Evolutionary conservation across 1,284 basidiomycete genomes (phyloP), one percentile per base, ranked within the genome.

Genomic region (Sanghuangporus sanghuang): DNA sequence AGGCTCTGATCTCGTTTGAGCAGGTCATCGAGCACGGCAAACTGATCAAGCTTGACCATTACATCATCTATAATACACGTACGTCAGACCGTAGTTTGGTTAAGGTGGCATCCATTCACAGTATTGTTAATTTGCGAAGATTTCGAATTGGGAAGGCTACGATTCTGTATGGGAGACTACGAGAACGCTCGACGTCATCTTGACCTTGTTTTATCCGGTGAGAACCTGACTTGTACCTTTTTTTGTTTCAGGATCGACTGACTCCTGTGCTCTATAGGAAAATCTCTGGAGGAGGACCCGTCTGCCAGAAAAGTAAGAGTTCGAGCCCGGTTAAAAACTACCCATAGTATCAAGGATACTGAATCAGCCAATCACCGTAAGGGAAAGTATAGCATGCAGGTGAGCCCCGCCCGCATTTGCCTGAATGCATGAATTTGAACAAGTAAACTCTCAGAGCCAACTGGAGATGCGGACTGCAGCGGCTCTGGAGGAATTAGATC

Each of bases 121-220:
- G 21, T 2, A 18, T 57, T 40, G 35, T 57, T 6, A 9, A 11
- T 27, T 1, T 52, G 50, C 21, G 57, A 67, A 88, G 86, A 95
- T 73, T 94, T 90, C 73, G 93, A 95, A 74, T 79, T 90, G 3
- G 93, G 90, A 0, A 78, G 89, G 6, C 77, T 95, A 36, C 79
- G 87, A 55, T 83, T 85, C 4, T 83, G 85, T 64, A 81, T 84
- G 66, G 85, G 85, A 0, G 78, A 88, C 59, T 75, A 77, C 14
- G 77, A 78, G 0, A 80, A 78, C 21, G 91, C 91, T 0, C 80
- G 77, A 66, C 71, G 74, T 27, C 84, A 94, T 69, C 87, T 92
- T 70, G 85, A 92, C 63, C 78, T 90, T 35, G 85, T 95, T 4
- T 64, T 85, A 53, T 76, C 75, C 5, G 76, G 76, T 69, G 18